Evolutionary conservation across 1,284 basidiomycete species (phyloP), one percentile per base, ranked within the genome.

Genomic region (Malassezia equina): DNA sequence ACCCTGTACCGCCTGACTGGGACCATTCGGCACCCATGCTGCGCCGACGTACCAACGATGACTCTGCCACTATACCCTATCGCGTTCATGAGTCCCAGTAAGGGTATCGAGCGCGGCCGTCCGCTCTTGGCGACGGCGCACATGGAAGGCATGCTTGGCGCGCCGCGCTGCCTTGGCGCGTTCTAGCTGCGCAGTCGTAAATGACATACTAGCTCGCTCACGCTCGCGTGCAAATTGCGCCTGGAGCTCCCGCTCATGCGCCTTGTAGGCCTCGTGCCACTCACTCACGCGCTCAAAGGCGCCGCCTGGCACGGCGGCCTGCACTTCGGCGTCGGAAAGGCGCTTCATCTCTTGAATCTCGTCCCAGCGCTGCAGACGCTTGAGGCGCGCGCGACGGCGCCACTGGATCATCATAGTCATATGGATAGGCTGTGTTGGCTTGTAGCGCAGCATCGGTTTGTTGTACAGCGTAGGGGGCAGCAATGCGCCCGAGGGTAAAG

Each of bases 371-470:
- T 61, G 58, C 11, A 58, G 46, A 3, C 69, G 60, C 9, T 43
- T 28, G 21, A 59, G 15, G 15, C 69, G 59, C 5, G 56, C 60
- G 3, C 61, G 17, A 2, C 67, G 61, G 6, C 71, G 65, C 4
- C 53, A 50, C 24, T 55, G 56, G 59, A 73, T 71, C 65, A 67
- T 72, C 71, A 73, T 71, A 27, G 63, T 66, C 40, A 73, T 58
- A 7, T 32, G 29, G 2, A 50, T 41, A 0, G 71, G 71, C 52
- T 73, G 71, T 13, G 60, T 58, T 12, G 70, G 70, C 44, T 69
- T 69, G 65, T 67, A 72, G 6, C 71, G 64, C 21, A 65, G 67
- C 34, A 72, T 54, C 0, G 69, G 69, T 8, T 56, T 52, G 46
- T 72, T 72, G 52, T 45, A 69, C 36, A 66, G 52, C 11, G 63